A percentile compares a stretch with the other conserved stretches of the same genome.
Conservation (phyloP, 495 filamentous ascomycete species). For the Aspergillus wentii region DNA sequence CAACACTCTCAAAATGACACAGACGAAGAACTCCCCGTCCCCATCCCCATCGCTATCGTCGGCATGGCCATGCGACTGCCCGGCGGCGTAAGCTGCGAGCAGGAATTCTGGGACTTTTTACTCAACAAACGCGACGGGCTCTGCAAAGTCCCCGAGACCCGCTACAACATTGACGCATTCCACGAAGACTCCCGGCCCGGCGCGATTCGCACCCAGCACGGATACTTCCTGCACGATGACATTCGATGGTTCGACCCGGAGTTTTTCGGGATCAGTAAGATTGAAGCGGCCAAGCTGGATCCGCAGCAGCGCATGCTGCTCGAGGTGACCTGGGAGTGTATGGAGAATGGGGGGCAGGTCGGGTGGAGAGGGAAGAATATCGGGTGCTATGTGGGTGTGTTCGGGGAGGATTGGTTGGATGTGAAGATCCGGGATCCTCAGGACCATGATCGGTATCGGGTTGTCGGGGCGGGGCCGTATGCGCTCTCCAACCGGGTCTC, state of each 20-base stretch:
- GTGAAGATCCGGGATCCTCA: conserved; percentile 15
- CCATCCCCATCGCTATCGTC: conserved; percentile 35
- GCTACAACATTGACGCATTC: conserved; percentile 35
- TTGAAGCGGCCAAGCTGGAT: conserved; percentile 47
- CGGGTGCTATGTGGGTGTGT: conserved; percentile 45
- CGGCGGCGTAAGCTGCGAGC: conserved; percentile 24
- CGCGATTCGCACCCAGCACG: conserved; percentile 1
- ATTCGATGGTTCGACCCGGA: conserved; percentile 21
- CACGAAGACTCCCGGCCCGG: conserved; percentile 8
- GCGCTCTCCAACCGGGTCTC: conserved; percentile 25
- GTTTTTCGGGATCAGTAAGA: conserved; percentile 31
- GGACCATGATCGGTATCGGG: conserved; percentile 6
- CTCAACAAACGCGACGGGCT: conserved; percentile 27
- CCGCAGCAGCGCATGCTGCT: conserved; percentile 54
- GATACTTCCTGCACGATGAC: conserved; percentile 44
- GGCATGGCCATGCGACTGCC: conserved; percentile 44
- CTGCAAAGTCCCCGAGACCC: conserved; percentile 22
- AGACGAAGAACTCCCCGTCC: too few species aligned
- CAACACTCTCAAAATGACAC: too few species aligned
- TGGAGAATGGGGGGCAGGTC: conserved; percentile 40
- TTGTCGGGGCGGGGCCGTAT: conserved; percentile 21
- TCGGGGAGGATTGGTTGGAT: conserved; percentile 30
- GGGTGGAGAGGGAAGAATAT: conserved; percentile 36
- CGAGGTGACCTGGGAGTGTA: conserved; percentile 38
- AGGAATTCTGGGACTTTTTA: conserved; percentile 37